A percentile compares a stretch with the other conserved stretches of the same genome.
phyloP scores from a whole-genome alignment of 805 yeast genomes.

The Lipomyces anomalus region DNA sequence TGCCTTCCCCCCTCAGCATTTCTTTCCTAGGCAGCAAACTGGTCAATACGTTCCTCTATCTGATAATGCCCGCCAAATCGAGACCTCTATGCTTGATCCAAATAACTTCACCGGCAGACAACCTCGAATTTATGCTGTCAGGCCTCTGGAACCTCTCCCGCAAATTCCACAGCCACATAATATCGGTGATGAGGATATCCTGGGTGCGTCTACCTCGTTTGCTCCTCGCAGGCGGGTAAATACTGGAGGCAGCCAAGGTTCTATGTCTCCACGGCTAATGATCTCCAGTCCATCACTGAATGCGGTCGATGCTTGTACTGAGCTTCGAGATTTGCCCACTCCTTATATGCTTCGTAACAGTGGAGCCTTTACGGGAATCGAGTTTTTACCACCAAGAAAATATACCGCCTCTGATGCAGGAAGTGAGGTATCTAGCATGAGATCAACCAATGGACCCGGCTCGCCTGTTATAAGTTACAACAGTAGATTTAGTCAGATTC shows the following conservation, averaged over 20 bases:
- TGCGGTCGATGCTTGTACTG: no score
- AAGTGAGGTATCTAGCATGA: neutral
- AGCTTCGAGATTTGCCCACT: slow-evolving; percentile 20
- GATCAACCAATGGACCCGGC: slow-evolving; percentile 1
- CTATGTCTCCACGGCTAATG: no score
- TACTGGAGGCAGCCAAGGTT: no score
- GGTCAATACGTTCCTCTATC: no score
- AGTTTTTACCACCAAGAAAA: slow-evolving; percentile 18
- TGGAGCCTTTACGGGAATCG: slow-evolving; percentile 18
- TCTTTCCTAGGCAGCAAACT: no score
- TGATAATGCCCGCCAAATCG: no score
- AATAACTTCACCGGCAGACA: no score
- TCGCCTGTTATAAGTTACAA: neutral
- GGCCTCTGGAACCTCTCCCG: slow-evolving; percentile 20
- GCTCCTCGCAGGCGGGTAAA: slow-evolving; percentile 19
- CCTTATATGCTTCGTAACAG: slow-evolving; percentile 24
- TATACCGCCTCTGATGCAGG: slow-evolving; percentile 8
- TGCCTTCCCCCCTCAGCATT: no score
- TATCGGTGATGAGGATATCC: slow-evolving; percentile 12
- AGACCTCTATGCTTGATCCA: no score
- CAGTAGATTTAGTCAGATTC: slow-evolving; percentile 3
- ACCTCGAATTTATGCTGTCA: no score
- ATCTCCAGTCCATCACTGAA: no score
- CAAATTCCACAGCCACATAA: slow-evolving; percentile 22
- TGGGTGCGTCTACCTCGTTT: slow-evolving; percentile 17